phyloP scores from a whole-genome alignment of 371 early-diverging fungal species.

The Mortierella sp. region DNA sequence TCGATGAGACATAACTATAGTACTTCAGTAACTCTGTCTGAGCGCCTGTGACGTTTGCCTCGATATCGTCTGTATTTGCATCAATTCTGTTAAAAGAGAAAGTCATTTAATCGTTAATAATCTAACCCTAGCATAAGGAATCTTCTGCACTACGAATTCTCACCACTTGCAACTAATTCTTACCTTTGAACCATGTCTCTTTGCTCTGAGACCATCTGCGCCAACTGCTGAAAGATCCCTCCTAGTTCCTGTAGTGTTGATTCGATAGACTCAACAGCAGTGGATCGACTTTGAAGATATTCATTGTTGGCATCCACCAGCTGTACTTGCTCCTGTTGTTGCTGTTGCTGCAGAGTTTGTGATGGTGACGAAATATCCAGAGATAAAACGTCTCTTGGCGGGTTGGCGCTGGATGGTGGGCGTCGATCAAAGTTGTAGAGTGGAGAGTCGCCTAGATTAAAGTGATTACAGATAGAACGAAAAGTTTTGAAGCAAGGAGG shows the following conservation, averaged over 20 bases:
- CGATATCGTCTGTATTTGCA: conserved; percentile 93
- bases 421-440: conserved; percentile 52
- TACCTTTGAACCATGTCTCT: conserved; percentile 93
- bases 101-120: neutral
- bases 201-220: conserved; percentile 94
- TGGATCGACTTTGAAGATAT: conserved; percentile 88
- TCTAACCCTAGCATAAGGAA: neutral
- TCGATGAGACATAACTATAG: conserved; percentile 90
- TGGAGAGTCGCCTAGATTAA: conserved; percentile 50
- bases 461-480: neutral
- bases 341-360: conserved; percentile 55
- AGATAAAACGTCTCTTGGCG: conserved; percentile 56
- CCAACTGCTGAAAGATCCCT: conserved; percentile 94
- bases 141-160: neutral
- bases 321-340: conserved; percentile 58
- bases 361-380: conserved; percentile 57
- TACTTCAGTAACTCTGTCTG: conserved; percentile 93
- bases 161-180: neutral
- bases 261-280: conserved; percentile 96
- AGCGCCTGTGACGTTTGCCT: conserved; percentile 92
- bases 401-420: conserved; percentile 32
- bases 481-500: neutral
- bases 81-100: conserved; percentile 76
- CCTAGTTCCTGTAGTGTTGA: conserved; percentile 98
- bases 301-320: conserved; percentile 48